Conservation (phyloP, 306 rosid species). For the Vigna hirtella region DNA sequence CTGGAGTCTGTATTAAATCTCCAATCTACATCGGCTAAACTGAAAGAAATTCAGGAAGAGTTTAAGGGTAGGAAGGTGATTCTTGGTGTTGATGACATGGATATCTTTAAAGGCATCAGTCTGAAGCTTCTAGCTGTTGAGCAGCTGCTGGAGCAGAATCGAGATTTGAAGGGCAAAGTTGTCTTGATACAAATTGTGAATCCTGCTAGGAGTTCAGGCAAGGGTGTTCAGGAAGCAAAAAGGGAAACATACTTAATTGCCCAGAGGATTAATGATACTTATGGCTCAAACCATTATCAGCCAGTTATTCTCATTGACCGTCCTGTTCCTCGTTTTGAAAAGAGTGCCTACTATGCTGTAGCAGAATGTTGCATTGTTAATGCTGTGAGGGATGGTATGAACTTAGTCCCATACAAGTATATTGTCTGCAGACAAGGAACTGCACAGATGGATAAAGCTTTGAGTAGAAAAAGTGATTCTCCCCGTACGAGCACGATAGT, state of each 20-base stretch:
- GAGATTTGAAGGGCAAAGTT: conserved; percentile 57
- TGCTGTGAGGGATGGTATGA: conserved; percentile 86
- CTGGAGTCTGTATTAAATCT: conserved; percentile 74
- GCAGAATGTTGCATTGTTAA: conserved; percentile 89
- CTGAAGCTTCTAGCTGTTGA: conserved; percentile 75
- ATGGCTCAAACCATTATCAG: conserved; percentile 58
- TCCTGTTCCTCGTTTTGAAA: conserved; percentile 75
- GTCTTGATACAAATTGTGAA: conserved; percentile 78
- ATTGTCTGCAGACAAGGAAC: conserved; percentile 80
- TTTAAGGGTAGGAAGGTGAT: conserved; percentile 64
- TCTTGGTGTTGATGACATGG: conserved; percentile 81
- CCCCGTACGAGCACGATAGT: conserved; percentile 74
- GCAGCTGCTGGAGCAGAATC: conserved; percentile 73
- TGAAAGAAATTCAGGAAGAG: conserved; percentile 72
- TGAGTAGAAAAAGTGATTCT: conserved; percentile 52
- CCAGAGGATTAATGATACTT: conserved; percentile 63
- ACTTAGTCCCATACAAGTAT: conserved; percentile 85
- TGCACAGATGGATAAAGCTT: conserved; percentile 56
- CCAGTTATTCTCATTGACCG: conserved; percentile 78
- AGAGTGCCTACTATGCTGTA: conserved; percentile 76
- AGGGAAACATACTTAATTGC: conserved; percentile 64
- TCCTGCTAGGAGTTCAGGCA: conserved; percentile 83
- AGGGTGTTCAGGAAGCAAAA: conserved; percentile 75
- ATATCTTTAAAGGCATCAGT: conserved; percentile 79
- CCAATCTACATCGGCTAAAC: conserved; percentile 61